These are phyloP conservation scores for Claviceps digitariae DNA, from an alignment of 2,329 filamentous ascomycete species.

Conservation along the genomic window DNA sequence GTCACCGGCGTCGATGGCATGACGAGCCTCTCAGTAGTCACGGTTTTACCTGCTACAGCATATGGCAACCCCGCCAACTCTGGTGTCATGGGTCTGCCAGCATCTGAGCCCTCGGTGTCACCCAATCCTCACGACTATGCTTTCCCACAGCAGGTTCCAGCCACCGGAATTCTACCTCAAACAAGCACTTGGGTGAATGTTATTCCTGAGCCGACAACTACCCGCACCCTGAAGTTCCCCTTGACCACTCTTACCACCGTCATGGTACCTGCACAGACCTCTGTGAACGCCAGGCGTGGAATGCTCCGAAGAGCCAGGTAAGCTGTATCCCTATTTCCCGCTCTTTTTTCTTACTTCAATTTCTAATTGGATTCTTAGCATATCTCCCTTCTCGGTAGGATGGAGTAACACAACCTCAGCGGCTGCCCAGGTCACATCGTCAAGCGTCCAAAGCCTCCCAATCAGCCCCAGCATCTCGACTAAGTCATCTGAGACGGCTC, in stretches of 20 bases:
- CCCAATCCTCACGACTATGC: slow-evolving; percentile 11
- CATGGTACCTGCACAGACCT: slow-evolving; percentile 10
- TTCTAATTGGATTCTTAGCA: slow-evolving; percentile 8
- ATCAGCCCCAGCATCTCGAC: neutral
- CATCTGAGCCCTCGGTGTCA: slow-evolving; percentile 5
- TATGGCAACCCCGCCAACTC: slow-evolving; percentile 9
- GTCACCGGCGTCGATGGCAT: slow-evolving; percentile 11
- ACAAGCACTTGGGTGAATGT: slow-evolving; percentile 27
- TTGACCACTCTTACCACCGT: slow-evolving; percentile 25
- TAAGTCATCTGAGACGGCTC: neutral
- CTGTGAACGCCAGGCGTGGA: slow-evolving; percentile 10
- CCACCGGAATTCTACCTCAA: slow-evolving; percentile 11
- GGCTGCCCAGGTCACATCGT: neutral
- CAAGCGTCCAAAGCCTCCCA: neutral
- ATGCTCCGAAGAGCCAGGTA: slow-evolving; percentile 18
- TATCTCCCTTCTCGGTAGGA: slow-evolving; percentile 4
- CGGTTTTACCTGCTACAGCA: slow-evolving; percentile 8
- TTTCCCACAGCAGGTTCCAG: slow-evolving; percentile 7
- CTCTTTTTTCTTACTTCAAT: neutral
- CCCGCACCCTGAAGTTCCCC: slow-evolving; percentile 25
- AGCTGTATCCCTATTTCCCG: slow-evolving; percentile 5
- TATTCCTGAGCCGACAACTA: slow-evolving; percentile 25
- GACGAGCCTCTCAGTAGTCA: slow-evolving; percentile 10
- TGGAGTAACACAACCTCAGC: slow-evolving; percentile 20
- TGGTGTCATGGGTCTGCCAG: slow-evolving; percentile 7